Evolutionary conservation across 75 land plant species (phyloP).

Genomic region (Cupressus sempervirens): DNA sequence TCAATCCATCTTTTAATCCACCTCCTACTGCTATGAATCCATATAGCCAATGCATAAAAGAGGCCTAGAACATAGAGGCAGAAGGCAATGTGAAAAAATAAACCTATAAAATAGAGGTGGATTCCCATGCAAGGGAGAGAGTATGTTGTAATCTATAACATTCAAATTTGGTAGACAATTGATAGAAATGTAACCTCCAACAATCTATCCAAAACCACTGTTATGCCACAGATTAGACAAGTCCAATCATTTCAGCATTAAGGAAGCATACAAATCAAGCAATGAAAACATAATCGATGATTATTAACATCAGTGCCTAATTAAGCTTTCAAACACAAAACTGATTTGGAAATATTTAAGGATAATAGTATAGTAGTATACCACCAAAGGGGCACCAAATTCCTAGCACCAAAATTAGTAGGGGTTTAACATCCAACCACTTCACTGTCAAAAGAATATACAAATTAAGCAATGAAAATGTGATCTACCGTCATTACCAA

Average conservation of each 20-base stretch:
- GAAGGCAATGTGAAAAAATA: neutral
- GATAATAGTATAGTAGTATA: neutral
- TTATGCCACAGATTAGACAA: neutral
- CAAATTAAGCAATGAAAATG: neutral
- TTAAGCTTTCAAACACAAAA: neutral
- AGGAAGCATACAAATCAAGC: conserved; percentile 1
- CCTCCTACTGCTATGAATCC: neutral
- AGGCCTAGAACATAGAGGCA: neutral
- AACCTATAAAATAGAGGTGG: neutral
- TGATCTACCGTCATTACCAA: neutral
- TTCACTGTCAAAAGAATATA: neutral
- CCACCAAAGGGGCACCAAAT: neutral
- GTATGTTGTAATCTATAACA: conserved; percentile 5
- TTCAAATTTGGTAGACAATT: neutral
- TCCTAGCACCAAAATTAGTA: neutral
- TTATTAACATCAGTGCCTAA: neutral
- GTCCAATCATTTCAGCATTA: neutral
- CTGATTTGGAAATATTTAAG: neutral
- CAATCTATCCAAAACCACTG: neutral
- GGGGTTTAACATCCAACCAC: neutral
- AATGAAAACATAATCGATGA: neutral
- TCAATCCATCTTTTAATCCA: no score
- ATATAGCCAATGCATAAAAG: neutral
- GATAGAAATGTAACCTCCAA: neutral
- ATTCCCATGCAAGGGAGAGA: neutral